These are phyloP conservation scores for Prunus davidiana DNA, from an alignment of 306 rosid genomes.

Conservation along the genomic window DNA sequence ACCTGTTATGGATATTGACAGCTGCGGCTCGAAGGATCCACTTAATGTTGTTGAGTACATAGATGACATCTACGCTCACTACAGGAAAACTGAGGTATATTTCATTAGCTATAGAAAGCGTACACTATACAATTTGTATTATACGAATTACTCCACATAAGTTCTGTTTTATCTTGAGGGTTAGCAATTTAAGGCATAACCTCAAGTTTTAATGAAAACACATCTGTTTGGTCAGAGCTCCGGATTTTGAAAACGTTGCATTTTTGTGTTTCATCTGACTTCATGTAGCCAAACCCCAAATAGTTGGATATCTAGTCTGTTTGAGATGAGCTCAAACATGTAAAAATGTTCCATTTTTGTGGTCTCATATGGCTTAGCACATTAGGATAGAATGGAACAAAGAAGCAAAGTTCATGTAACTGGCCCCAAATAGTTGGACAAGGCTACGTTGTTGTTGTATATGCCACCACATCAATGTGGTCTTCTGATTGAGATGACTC, in stretches of 20 bases:
- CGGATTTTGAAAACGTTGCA: neutral
- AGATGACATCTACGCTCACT: conserved; percentile 40
- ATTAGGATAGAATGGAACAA: neutral
- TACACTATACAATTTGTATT: neutral
- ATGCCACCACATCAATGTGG: neutral
- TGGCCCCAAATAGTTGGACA: neutral
- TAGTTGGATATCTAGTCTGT: neutral
- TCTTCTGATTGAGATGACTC: neutral
- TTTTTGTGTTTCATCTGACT: neutral
- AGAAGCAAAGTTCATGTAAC: neutral
- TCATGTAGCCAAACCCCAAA: neutral
- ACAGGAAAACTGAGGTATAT: conserved; percentile 48
- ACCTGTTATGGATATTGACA: conserved; percentile 41
- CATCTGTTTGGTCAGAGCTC: too few species aligned
- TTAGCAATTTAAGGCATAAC: neutral
- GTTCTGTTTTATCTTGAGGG: neutral
- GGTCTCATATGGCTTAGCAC: neutral
- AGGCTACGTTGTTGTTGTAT: neutral
- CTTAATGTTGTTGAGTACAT: conserved; percentile 53
- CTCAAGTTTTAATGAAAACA: neutral
- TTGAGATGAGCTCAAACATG: neutral
- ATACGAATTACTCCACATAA: neutral
- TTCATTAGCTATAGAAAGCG: neutral
- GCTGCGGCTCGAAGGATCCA: conserved; percentile 25
- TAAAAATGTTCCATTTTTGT: neutral